A percentile compares a stretch with the other conserved stretches of the same genome.
These are phyloP conservation scores for Rhizopogon vulgaris DNA, from an alignment of 768 basidiomycete genomes.

Conservation along the genomic window DNA sequence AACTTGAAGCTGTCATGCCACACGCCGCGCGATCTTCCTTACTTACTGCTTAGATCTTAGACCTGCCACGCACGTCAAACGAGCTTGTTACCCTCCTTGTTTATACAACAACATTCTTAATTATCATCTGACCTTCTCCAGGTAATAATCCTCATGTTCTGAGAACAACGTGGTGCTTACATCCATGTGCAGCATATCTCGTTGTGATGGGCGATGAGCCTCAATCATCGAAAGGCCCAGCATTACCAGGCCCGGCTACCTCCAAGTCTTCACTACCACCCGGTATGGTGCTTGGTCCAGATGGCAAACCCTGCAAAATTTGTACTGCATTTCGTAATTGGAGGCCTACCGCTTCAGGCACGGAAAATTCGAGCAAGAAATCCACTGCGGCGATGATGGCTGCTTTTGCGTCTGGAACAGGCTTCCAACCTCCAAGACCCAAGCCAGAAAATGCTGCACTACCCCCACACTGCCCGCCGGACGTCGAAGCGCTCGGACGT, in stretches of 20 bases:
- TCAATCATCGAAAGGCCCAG: neutral
- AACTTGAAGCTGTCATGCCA: no score
- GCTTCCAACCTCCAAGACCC: slow-evolving; percentile 18
- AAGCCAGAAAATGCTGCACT: slow-evolving; percentile 31
- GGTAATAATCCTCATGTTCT: neutral
- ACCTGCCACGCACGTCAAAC: no score
- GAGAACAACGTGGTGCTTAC: neutral
- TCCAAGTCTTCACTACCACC: slow-evolving; percentile 46
- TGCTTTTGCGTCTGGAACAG: slow-evolving; percentile 25
- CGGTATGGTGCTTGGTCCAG: slow-evolving; percentile 84
- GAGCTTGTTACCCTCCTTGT: no score
- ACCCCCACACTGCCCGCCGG: slow-evolving; percentile 77
- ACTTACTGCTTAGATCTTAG: no score
- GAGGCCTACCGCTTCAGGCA: slow-evolving; percentile 38
- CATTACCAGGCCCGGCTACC: slow-evolving; percentile 1
- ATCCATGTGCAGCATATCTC: neutral
- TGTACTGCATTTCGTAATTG: slow-evolving; percentile 78
- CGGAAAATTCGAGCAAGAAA: slow-evolving; percentile 12
- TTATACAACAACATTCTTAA: no score
- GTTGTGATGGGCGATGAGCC: neutral
- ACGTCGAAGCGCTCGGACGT: slow-evolving; percentile 82
- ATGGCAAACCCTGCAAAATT: slow-evolving; percentile 94
- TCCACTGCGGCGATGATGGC: slow-evolving; percentile 30
- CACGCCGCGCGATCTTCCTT: no score
- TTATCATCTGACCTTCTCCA: neutral